These are phyloP conservation scores for Peronospora farinosa DNA, from an alignment of 352 stramenopile genomes.

Conservation along the genomic window DNA sequence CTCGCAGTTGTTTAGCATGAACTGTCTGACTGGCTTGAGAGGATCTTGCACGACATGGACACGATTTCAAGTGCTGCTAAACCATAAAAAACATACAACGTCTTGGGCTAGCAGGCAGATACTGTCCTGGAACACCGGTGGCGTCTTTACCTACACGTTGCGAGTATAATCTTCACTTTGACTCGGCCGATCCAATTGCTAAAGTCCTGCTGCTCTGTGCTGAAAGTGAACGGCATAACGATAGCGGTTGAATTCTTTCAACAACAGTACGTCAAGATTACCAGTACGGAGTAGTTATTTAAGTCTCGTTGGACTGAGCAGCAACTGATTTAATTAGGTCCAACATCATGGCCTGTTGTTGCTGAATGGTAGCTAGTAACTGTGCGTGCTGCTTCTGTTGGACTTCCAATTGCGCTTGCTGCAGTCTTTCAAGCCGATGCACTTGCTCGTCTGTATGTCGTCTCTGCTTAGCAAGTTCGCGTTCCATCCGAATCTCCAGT, in stretches of 20 bases:
- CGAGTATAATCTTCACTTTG: no score
- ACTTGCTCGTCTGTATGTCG: slow-evolving; percentile 30
- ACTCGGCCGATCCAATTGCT: no score
- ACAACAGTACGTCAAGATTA: neutral
- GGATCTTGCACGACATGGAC: no score
- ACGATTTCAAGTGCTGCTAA: no score
- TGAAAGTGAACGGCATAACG: no score
- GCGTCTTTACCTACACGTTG: no score
- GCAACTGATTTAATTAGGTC: slow-evolving; percentile 31
- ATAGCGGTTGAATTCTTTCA: neutral
- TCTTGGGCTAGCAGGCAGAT: no score
- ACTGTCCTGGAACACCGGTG: no score
- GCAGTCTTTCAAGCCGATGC: slow-evolving; percentile 18
- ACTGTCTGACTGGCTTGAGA: no score
- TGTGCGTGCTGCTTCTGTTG: slow-evolving; percentile 32
- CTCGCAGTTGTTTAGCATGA: no score
- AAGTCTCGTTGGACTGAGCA: slow-evolving; percentile 18
- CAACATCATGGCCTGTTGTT: slow-evolving; percentile 37
- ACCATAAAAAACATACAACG: no score
- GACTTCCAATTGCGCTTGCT: slow-evolving; percentile 21
- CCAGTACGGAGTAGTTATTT: neutral
- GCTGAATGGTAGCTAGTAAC: slow-evolving; percentile 29
- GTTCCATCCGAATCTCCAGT: slow-evolving; percentile 31
- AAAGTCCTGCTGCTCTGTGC: no score
- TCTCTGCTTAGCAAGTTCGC: slow-evolving; percentile 27